phyloP scores from a whole-genome alignment of 768 basidiomycete genomes.

The Ramaria rubella region DNA sequence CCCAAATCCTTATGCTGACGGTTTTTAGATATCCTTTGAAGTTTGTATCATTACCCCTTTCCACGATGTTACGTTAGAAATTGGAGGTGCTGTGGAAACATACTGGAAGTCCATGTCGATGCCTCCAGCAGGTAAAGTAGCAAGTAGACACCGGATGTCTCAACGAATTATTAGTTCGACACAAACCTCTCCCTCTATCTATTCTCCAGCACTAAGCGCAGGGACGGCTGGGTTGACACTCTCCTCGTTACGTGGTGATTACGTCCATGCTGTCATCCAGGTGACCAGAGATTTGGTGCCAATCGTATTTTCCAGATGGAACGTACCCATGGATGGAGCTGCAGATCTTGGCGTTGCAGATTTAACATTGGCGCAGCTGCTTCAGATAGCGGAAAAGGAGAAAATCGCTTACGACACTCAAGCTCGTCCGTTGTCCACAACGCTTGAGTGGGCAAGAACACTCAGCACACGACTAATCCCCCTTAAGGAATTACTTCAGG shows the following conservation, averaged over 20 bases:
- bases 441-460: constrained; percentile 23
- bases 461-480: constrained; percentile 42
- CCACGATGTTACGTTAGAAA: constrained; percentile 85
- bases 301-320: constrained; percentile 73
- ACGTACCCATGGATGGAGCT: constrained; percentile 62
- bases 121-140: constrained; percentile 29
- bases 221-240: constrained; percentile 63
- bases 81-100: constrained; percentile 92
- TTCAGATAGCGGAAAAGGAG: constrained; percentile 47
- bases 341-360: constrained; percentile 73
- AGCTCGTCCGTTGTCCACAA: constrained; percentile 11
- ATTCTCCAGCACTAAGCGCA: constrained; percentile 37
- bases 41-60: constrained; percentile 84
- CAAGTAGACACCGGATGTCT: constrained; percentile 31
- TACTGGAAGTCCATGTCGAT: constrained; percentile 91
- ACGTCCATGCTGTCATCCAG: constrained; percentile 81
- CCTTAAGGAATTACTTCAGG: constrained; percentile 69
- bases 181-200: constrained; percentile 66
- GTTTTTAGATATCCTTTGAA: constrained; percentile 73
- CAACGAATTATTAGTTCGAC: constrained; percentile 42
- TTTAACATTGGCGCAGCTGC: constrained; percentile 77
- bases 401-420: constrained; percentile 37
- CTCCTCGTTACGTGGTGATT: constrained; percentile 85
- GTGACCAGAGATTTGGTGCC: constrained; percentile 90
- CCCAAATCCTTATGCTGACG: background rate